A percentile compares a stretch with the other conserved stretches of the same genome.
These are phyloP conservation scores for Citrus trifoliata DNA, from an alignment of 345 rosid genomes.

Conservation along the genomic window DNA sequence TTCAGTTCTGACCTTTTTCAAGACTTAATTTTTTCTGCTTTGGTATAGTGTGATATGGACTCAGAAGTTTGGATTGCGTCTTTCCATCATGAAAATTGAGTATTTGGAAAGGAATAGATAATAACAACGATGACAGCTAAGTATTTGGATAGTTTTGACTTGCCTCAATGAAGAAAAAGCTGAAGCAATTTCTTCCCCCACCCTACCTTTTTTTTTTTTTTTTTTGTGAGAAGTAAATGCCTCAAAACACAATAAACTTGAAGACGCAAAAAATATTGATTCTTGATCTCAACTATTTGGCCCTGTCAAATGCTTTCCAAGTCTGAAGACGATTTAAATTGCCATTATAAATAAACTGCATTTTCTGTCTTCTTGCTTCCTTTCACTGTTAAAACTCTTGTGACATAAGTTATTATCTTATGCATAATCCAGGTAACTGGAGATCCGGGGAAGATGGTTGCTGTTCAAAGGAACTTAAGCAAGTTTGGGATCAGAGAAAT, in stretches of 20 bases:
- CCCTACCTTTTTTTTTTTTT: too few species aligned
- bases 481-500: constrained; percentile 94
- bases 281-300: neutral
- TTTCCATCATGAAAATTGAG: neutral
- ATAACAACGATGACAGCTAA: neutral
- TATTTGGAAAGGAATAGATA: neutral
- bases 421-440: constrained; percentile 69
- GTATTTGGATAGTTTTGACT: neutral
- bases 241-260: neutral
- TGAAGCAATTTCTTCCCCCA: neutral
- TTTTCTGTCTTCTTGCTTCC: neutral
- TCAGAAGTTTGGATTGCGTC: neutral
- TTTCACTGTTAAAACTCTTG: neutral
- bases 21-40: neutral
- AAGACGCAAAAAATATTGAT: neutral
- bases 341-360: neutral
- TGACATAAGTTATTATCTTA: neutral
- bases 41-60: neutral
- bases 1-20: neutral
- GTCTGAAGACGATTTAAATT: neutral
- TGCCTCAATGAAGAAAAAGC: neutral
- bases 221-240: neutral
- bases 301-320: neutral
- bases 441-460: constrained; percentile 97
- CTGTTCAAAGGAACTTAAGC: constrained; percentile 76